Percentiles rank a stretch among this genome's conserved stretches.
Conservation (phyloP, 2,329 filamentous ascomycete species). For the Arthrobotrys musiformis region DNA sequence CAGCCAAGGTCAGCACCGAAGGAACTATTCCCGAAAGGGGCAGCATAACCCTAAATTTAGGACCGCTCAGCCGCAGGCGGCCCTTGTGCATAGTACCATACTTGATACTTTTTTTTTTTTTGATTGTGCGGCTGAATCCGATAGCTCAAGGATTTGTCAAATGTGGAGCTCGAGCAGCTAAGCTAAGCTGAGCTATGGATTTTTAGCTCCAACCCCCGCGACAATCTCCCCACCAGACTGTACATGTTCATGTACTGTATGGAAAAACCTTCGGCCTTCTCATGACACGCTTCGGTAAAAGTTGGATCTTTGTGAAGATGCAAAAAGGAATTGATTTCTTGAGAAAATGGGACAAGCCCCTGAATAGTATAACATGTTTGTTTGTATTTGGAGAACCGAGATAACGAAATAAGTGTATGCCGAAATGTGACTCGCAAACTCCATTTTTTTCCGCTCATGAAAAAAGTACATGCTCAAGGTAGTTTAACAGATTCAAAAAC, state of each 20-base stretch:
- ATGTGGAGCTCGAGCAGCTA: slow-evolving; percentile 30
- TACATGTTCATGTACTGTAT: no score
- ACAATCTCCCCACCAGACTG: background rate
- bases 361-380: slow-evolving; percentile 43
- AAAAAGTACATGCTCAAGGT: slow-evolving; percentile 44
- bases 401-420: slow-evolving; percentile 42
- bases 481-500: slow-evolving; percentile 34
- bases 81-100: slow-evolving; percentile 28
- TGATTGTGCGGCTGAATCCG: slow-evolving; percentile 36
- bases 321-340: background rate
- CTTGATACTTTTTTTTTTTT: background rate
- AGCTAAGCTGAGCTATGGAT: slow-evolving; percentile 1
- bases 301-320: background rate
- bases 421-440: slow-evolving; percentile 54
- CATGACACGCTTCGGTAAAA: background rate
- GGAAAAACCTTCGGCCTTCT: background rate
- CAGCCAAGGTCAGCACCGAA: slow-evolving; percentile 26
- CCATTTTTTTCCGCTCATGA: slow-evolving; percentile 54
- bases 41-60: slow-evolving; percentile 52
- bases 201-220: slow-evolving; percentile 1
- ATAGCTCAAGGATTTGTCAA: slow-evolving; percentile 38
- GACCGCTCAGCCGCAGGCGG: slow-evolving; percentile 49
- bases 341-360: background rate
- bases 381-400: slow-evolving; percentile 24
- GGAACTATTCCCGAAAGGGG: slow-evolving; percentile 31